Percentiles rank a stretch among this genome's conserved stretches.
phyloP scores from a whole-genome alignment of 805 yeast species.

The Yarrowia bubula region DNA sequence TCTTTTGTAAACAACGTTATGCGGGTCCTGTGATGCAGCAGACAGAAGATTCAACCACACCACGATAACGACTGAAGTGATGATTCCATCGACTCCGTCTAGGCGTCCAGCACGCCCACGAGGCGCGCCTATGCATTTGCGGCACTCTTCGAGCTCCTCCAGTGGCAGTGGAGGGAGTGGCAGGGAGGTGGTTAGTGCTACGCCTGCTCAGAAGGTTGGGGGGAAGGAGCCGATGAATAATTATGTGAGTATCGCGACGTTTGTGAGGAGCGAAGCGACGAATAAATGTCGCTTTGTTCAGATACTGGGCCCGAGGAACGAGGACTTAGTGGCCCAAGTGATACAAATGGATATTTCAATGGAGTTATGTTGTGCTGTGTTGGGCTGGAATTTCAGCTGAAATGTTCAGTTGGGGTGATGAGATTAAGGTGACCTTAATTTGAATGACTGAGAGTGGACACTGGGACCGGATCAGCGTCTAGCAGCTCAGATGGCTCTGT shows the following conservation, averaged over 20 bases:
- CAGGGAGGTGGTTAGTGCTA: background rate
- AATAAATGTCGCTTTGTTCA: too few relatives aligned
- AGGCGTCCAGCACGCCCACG: background rate
- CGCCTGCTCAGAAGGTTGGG: constrained; percentile 1
- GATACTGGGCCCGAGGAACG: too few relatives aligned
- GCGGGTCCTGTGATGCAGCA: background rate
- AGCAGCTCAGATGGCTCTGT: too few relatives aligned
- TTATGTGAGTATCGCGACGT: constrained; percentile 10
- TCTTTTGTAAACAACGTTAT: constrained; percentile 8
- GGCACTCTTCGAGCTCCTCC: background rate
- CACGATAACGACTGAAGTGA: background rate
- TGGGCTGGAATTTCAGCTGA: too few relatives aligned
- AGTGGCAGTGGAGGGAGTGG: background rate
- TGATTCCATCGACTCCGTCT: constrained; percentile 15
- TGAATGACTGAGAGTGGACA: too few relatives aligned
- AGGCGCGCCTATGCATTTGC: constrained; percentile 6
- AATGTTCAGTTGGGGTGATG: too few relatives aligned
- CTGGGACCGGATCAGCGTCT: too few relatives aligned
- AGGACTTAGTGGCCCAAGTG: too few relatives aligned
- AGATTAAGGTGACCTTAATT: too few relatives aligned
- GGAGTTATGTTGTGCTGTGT: too few relatives aligned
- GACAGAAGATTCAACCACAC: background rate
- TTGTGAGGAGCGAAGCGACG: background rate
- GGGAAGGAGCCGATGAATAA: constrained; percentile 16
- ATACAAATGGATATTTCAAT: too few relatives aligned